These are phyloP conservation scores for Pichia exigua DNA, from an alignment of 805 yeast species.

Conservation along the genomic window DNA sequence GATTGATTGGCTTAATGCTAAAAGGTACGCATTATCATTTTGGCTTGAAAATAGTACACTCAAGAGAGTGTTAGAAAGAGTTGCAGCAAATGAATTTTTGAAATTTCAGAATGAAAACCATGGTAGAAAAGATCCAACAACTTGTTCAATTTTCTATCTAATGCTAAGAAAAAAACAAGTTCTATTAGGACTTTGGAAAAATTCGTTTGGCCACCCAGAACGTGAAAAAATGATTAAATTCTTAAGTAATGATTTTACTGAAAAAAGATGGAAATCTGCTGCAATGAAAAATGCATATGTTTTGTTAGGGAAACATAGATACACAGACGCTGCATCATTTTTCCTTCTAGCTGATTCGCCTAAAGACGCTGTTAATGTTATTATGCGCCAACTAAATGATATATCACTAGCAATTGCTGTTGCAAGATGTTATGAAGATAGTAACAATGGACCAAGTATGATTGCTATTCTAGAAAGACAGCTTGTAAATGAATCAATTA, in stretches of 20 bases:
- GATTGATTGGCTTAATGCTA: slow-evolving; percentile 54
- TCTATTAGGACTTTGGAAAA: slow-evolving; percentile 76
- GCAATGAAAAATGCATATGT: slow-evolving; percentile 92
- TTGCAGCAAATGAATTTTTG: slow-evolving; percentile 66
- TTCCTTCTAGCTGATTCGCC: slow-evolving; percentile 72
- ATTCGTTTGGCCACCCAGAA: slow-evolving; percentile 67
- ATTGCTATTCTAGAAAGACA: slow-evolving; percentile 39
- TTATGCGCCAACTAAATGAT: slow-evolving; percentile 62
- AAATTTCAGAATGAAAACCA: slow-evolving; percentile 30
- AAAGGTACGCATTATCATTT: slow-evolving; percentile 55
- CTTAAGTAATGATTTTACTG: slow-evolving; percentile 65
- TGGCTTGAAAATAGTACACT: slow-evolving; percentile 55
- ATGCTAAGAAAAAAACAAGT: slow-evolving; percentile 74
- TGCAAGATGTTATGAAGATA: slow-evolving; percentile 63
- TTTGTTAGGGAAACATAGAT: slow-evolving; percentile 79
- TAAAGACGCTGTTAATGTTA: slow-evolving; percentile 69
- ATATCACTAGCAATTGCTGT: slow-evolving; percentile 70
- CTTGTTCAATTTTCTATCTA: slow-evolving; percentile 65
- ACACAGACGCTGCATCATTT: slow-evolving; percentile 80
- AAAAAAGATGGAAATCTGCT: slow-evolving; percentile 76
- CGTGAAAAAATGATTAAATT: slow-evolving; percentile 75
- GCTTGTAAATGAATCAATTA: slow-evolving; percentile 49
- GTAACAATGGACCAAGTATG: slow-evolving; percentile 49
- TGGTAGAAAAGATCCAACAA: slow-evolving; percentile 59
- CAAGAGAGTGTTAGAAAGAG: slow-evolving; percentile 48